Conservation (phyloP, 2,329 filamentous ascomycete genomes). For the Cordyceps farinosa region DNA sequence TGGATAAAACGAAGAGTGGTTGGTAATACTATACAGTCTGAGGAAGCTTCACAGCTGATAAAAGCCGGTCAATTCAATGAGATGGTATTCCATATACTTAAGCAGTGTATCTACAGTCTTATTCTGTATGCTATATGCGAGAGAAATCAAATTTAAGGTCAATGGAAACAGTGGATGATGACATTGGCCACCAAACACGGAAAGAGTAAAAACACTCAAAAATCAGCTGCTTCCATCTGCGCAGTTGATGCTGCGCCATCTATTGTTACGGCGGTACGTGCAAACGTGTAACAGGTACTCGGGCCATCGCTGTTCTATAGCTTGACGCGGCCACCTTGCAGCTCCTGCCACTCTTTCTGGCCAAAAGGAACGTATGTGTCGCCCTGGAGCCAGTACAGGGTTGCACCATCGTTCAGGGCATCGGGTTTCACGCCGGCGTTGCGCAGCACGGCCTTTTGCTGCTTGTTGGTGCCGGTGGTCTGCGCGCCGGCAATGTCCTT, state of each 20-base stretch:
- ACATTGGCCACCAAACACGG: background rate
- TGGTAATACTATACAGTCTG: background rate
- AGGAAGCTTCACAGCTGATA: slow-evolving; percentile 12
- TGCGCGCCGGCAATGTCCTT: slow-evolving; percentile 52
- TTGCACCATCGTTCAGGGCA: slow-evolving; percentile 22
- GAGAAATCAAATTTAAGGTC: background rate
- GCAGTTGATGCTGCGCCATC: background rate
- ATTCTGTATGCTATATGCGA: background rate
- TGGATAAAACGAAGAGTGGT: background rate
- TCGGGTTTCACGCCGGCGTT: slow-evolving; percentile 68
- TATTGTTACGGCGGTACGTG: too few species aligned
- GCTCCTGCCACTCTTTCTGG: slow-evolving; percentile 62
- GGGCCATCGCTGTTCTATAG: slow-evolving; percentile 42
- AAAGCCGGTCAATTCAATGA: background rate
- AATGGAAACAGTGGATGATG: background rate
- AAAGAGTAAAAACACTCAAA: background rate
- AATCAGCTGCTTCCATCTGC: background rate
- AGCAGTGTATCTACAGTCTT: background rate
- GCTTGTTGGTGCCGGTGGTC: slow-evolving; percentile 82
- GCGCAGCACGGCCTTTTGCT: slow-evolving; percentile 74
- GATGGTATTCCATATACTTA: background rate
- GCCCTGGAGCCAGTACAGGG: slow-evolving; percentile 64
- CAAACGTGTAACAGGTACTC: background rate
- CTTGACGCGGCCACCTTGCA: slow-evolving; percentile 67
- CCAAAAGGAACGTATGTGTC: slow-evolving; percentile 66